These are phyloP conservation scores for Suhomyces bribrorum DNA, from an alignment of 1,139 yeast species.

Conservation along the genomic window DNA sequence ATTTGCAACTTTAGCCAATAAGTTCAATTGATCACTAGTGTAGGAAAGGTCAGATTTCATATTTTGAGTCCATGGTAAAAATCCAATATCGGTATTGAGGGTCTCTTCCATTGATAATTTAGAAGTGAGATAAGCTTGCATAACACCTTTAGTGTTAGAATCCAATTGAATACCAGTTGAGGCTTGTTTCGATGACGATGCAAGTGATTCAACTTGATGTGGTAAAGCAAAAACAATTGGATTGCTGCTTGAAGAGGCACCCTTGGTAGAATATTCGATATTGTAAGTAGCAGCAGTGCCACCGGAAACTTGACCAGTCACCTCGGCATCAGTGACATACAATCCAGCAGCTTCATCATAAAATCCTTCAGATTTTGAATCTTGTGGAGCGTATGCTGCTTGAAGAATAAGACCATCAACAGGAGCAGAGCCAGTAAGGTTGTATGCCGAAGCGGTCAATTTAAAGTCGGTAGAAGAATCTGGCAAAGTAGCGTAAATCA, in stretches of 20 bases:
- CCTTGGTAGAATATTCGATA: constrained; percentile 54
- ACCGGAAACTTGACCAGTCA: constrained; percentile 29
- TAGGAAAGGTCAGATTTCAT: constrained; percentile 39
- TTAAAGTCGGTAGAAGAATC: constrained; percentile 32
- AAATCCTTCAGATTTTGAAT: constrained; percentile 23
- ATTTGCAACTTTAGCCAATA: constrained; percentile 57
- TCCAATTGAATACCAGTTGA: constrained; percentile 52
- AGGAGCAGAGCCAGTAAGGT: constrained; percentile 45
- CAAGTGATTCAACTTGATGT: constrained; percentile 62
- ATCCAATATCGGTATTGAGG: constrained; percentile 50
- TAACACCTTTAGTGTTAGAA: constrained; percentile 67
- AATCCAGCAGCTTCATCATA: constrained; percentile 41
- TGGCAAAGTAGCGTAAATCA: constrained; percentile 58
- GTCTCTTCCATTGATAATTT: constrained; percentile 51
- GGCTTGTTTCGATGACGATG: constrained; percentile 31
- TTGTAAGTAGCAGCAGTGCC: constrained; percentile 51
- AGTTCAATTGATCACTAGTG: constrained; percentile 50
- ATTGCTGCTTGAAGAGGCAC: constrained; percentile 51
- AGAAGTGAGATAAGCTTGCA: constrained; percentile 61
- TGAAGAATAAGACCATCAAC: constrained; percentile 62
- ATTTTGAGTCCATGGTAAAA: constrained; percentile 58
- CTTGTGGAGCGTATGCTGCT: constrained; percentile 48
- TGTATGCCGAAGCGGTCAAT: constrained; percentile 37
- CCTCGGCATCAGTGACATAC: constrained; percentile 37
- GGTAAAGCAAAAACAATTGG: constrained; percentile 69